phyloP scores from a whole-genome alignment of 495 filamentous ascomycete genomes.

The Umbilicaria muhlenbergii region DNA sequence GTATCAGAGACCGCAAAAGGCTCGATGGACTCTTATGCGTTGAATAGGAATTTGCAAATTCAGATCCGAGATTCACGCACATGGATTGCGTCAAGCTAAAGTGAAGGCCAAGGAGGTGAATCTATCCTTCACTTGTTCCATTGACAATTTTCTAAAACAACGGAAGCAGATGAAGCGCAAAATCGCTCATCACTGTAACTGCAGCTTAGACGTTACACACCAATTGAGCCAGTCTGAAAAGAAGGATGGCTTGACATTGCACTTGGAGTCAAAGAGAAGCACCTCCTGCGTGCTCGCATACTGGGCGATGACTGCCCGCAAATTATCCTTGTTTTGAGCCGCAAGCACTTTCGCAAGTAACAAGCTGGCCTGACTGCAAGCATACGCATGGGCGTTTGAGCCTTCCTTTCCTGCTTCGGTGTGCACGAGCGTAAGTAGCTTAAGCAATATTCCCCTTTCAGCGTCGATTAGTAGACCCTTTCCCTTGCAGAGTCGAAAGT shows the following conservation, averaged over 20 bases:
- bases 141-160: not conserved
- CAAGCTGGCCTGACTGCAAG: conserved; percentile 47
- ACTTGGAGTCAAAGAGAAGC: conserved; percentile 38
- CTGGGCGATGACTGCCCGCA: conserved; percentile 33
- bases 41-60: no score
- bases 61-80: no score
- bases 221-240: conserved; percentile 59
- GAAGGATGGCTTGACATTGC: conserved; percentile 41
- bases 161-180: no score
- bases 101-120: no score
- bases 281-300: conserved; percentile 41
- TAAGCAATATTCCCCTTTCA: conserved; percentile 28
- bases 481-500: conserved; percentile 53
- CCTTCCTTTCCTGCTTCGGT: conserved; percentile 51
- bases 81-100: no score
- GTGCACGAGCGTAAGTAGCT: conserved; percentile 52
- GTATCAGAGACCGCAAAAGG: no score
- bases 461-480: conserved; percentile 26
- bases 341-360: conserved; percentile 46
- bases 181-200: conserved; percentile 16
- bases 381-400: conserved; percentile 35
- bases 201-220: conserved; percentile 35
- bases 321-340: conserved; percentile 28
- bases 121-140: no score
- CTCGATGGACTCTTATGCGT: no score